A percentile compares a stretch with the other conserved stretches of the same genome.
phyloP scores from a whole-genome alignment of 2,329 filamentous ascomycete genomes.

The Cladosporium oxysporum region DNA sequence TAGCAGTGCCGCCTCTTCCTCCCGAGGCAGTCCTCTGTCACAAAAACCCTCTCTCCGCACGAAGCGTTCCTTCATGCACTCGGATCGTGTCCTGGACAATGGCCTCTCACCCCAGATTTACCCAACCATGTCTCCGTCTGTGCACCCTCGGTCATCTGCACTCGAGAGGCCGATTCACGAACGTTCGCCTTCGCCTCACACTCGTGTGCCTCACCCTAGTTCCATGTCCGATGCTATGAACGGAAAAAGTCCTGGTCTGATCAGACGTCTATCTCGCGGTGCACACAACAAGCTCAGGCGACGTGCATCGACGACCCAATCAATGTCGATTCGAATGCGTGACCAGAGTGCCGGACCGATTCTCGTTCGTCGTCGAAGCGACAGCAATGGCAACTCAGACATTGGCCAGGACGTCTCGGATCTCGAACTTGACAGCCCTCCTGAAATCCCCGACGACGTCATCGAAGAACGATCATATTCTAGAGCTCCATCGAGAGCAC shows the following conservation, averaged over 20 bases:
- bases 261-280: conserved; percentile 81
- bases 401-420: conserved; percentile 50
- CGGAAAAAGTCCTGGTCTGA: conserved; percentile 65
- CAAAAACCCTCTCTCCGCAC: conserved; percentile 28
- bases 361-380: conserved; percentile 82
- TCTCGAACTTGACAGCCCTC: conserved; percentile 58
- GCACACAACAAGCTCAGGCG: conserved; percentile 72
- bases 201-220: conserved; percentile 48
- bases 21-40: conserved; percentile 43
- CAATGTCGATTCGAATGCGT: conserved; percentile 68
- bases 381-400: conserved; percentile 73
- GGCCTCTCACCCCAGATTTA: conserved; percentile 30
- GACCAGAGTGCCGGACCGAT: conserved; percentile 89
- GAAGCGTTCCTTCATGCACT: conserved; percentile 22
- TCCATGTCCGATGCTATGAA: conserved; percentile 65
- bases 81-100: conserved; percentile 29
- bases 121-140: conserved; percentile 26
- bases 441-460: conserved; percentile 51
- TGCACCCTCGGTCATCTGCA: conserved; percentile 27
- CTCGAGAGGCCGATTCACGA: conserved; percentile 42
- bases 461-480: conserved; percentile 32
- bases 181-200: conserved; percentile 55
- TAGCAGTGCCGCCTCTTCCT: conserved; percentile 37
- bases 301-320: conserved; percentile 74
- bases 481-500: conserved; percentile 20